These are phyloP conservation scores for Pseudogymnoascus sp. DNA, from an alignment of 2,329 filamentous ascomycete species.

Conservation along the genomic window DNA sequence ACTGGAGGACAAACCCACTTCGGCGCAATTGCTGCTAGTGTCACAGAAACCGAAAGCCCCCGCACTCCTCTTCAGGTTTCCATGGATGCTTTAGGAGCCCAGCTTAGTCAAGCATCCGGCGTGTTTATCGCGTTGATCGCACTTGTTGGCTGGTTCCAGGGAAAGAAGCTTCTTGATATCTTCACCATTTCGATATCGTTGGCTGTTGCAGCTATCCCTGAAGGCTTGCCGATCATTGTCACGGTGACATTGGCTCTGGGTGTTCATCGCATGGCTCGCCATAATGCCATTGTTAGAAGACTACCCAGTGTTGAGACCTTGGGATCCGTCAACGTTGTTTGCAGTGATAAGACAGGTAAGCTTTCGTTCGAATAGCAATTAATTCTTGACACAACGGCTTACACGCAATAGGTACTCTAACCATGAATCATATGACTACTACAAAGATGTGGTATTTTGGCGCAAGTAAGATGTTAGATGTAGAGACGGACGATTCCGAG, in stretches of 20 bases:
- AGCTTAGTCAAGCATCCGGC: slow-evolving; percentile 95
- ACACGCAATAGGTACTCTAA: slow-evolving; percentile 63
- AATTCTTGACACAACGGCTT: slow-evolving; percentile 16
- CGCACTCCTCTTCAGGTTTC: slow-evolving; percentile 88
- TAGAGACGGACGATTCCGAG: slow-evolving; percentile 47
- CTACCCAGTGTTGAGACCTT: slow-evolving; percentile 96
- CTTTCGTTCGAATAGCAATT: neutral
- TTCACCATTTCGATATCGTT: slow-evolving; percentile 97
- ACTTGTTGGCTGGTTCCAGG: slow-evolving; percentile 80
- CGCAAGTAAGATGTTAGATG: slow-evolving; percentile 40
- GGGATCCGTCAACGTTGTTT: slow-evolving; percentile 98
- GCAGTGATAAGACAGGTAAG: slow-evolving; percentile 89
- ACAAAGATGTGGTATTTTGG: slow-evolving; percentile 96
- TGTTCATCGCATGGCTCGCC: slow-evolving; percentile 90
- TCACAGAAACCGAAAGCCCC: slow-evolving; percentile 92
- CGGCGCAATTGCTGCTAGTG: slow-evolving; percentile 87
- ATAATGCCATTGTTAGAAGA: slow-evolving; percentile 89
- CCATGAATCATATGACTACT: slow-evolving; percentile 96
- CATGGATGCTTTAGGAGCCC: slow-evolving; percentile 95
- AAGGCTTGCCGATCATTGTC: slow-evolving; percentile 95
- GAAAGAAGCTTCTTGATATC: slow-evolving; percentile 83
- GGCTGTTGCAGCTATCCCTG: slow-evolving; percentile 91
- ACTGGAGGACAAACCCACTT: slow-evolving; percentile 93
- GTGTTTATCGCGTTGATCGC: slow-evolving; percentile 91
- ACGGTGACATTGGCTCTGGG: slow-evolving; percentile 93